Base-by-base conservation (phyloP, 192 early-diverging fungal species). In the Coemansia interrupta region DNA sequence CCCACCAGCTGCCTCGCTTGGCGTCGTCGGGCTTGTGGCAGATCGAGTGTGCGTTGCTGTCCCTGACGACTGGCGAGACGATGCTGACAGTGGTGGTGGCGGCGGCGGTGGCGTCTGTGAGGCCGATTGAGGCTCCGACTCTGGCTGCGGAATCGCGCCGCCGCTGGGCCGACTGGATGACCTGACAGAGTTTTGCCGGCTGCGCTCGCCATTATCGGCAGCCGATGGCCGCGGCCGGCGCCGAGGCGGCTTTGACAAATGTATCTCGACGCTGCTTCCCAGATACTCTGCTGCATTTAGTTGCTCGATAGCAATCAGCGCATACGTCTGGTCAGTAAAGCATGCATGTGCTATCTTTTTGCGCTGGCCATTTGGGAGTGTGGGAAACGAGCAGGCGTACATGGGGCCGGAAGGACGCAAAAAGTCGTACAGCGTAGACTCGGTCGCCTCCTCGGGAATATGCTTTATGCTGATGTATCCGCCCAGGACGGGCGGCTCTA, bases 331-430 rank as follows among this genome's bases (percentile, higher is more conserved):
- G 44, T 73, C 69, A 26, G 70, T 45, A 56, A 62, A 82, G 67
- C 74, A 72, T 14, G 64, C 73, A 19, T 73, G 47, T 14, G 80
- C 80, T 9, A 55, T 56, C 12, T 41, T 60, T 48, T 75, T 70
- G 32, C 54, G 51, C 41, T 51, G 61, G 17, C 52, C 71, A 28
- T 23, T 57, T 11, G 64, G 26, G 30, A 29, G 45, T 22, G 56
- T 53, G 8, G 62, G 65, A 29, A 81, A 61, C 24, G 64, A 63
- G 65, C 80, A 82, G 41, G 68, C 60, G 47, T 78, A 78, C 11
- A 82, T 40, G 39, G 73, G 67, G 7, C 80, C 80, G 17, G 68
- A 61, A 24, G 71, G 64, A 9, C 80, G 70, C 59, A 82, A 26
- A 20, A 82, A 58, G 19, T 73, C 70, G 56, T 68, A 82, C 29